phyloP scores from a whole-genome alignment of 768 basidiomycete species.

The Russula olivacea region DNA sequence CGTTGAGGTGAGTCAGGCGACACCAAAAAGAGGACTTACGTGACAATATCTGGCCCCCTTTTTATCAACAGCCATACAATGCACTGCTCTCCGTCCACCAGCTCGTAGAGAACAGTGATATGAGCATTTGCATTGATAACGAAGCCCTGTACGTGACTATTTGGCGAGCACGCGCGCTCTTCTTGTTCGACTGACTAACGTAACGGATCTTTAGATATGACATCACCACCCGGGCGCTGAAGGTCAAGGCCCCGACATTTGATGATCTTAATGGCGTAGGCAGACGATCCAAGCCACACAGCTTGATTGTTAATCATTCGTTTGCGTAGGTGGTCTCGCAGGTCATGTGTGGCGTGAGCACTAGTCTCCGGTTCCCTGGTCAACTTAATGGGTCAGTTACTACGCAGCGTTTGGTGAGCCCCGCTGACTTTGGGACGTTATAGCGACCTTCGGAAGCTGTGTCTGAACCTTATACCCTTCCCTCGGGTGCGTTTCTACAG shows the following conservation, averaged over 20 bases:
- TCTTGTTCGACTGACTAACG: background rate
- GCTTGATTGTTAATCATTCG: background rate
- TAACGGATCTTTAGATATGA: conserved; percentile 49
- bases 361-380: conserved; percentile 88
- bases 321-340: conserved; percentile 59
- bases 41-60: background rate
- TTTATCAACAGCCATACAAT: conserved; percentile 60
- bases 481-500: conserved; percentile 57
- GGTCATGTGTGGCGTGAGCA: conserved; percentile 94
- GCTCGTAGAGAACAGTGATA: conserved; percentile 81
- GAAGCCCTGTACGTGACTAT: conserved; percentile 61
- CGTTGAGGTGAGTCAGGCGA: conserved; percentile 41
- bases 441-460: conserved; percentile 84
- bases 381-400: conserved; percentile 74
- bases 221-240: conserved; percentile 58
- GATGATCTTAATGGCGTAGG: conserved; percentile 63
- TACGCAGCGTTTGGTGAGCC: background rate
- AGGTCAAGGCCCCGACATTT: conserved; percentile 59
- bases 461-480: conserved; percentile 93
- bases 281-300: background rate
- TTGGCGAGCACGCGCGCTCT: background rate
- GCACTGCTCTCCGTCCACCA: conserved; percentile 80
- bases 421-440: background rate
- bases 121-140: conserved; percentile 82
- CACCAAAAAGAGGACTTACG: background rate